Conservation (phyloP, 1,284 basidiomycete species). For the Ganoderma sp. region DNA sequence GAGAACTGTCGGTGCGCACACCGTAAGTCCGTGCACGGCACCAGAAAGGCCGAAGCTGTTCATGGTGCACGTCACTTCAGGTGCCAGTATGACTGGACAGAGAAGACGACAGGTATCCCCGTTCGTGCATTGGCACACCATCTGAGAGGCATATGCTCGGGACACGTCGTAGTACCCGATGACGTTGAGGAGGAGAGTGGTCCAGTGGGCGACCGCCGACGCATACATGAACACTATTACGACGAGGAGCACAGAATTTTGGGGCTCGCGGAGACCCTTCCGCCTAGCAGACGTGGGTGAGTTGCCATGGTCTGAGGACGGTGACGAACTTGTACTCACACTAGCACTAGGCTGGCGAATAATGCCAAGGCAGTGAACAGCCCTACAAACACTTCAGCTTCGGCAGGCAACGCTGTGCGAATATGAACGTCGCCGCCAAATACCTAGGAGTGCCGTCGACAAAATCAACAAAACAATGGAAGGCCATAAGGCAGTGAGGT, state of each 20-base stretch:
- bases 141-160: slow-evolving; percentile 3
- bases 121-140: not conserved
- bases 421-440: not conserved
- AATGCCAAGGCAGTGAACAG: slow-evolving; percentile 1
- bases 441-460: slow-evolving; percentile 1
- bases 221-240: slow-evolving; percentile 11
- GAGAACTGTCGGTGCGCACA: slow-evolving; percentile 6
- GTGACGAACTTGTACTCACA: not conserved
- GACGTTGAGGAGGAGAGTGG: slow-evolving; percentile 7
- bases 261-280: not conserved
- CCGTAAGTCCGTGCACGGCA: not conserved
- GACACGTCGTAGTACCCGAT: slow-evolving; percentile 8
- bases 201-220: slow-evolving; percentile 5
- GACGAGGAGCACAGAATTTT: not conserved
- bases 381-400: not conserved
- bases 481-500: not conserved
- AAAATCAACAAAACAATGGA: not conserved
- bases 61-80: not conserved
- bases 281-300: not conserved
- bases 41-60: slow-evolving; percentile 3
- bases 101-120: not conserved
- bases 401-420: not conserved
- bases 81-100: not conserved
- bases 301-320: too few species aligned
- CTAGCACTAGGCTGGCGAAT: slow-evolving; percentile 1